phyloP scores from a whole-genome alignment of 768 basidiomycete species.

The Trichaptum fuscoviolaceum region DNA sequence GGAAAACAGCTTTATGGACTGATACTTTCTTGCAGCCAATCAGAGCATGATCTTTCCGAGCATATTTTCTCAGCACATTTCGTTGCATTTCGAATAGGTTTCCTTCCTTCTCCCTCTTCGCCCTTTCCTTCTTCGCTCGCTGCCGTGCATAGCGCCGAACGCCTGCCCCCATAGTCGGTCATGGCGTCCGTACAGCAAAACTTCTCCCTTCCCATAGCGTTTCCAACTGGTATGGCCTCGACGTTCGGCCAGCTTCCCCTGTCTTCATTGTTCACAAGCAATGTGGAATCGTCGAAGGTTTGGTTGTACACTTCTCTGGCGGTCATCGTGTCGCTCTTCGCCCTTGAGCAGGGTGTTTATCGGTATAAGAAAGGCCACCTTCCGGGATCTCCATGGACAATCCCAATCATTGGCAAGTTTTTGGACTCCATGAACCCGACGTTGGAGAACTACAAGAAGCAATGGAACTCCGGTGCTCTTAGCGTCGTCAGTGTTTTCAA shows the following conservation, averaged over 20 bases:
- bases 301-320: constrained; percentile 71
- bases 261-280: neutral
- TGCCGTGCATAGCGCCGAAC: neutral
- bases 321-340: constrained; percentile 67
- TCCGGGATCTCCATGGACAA: constrained; percentile 88
- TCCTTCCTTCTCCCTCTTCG: neutral
- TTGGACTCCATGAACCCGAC: constrained; percentile 88
- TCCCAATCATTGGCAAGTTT: constrained; percentile 97
- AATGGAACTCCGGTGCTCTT: constrained; percentile 88
- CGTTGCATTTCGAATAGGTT: neutral
- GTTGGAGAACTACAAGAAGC: constrained; percentile 85
- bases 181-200: neutral
- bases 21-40: neutral
- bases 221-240: neutral
- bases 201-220: neutral
- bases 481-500: constrained; percentile 95
- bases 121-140: neutral
- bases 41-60: neutral
- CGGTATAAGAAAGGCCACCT: constrained; percentile 84
- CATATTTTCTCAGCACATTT: neutral
- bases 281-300: constrained; percentile 13
- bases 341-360: constrained; percentile 85
- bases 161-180: neutral
- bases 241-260: neutral
- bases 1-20: neutral